phyloP scores from a whole-genome alignment of 2,329 filamentous ascomycete genomes.

The Ceratocystis huliohia region DNA sequence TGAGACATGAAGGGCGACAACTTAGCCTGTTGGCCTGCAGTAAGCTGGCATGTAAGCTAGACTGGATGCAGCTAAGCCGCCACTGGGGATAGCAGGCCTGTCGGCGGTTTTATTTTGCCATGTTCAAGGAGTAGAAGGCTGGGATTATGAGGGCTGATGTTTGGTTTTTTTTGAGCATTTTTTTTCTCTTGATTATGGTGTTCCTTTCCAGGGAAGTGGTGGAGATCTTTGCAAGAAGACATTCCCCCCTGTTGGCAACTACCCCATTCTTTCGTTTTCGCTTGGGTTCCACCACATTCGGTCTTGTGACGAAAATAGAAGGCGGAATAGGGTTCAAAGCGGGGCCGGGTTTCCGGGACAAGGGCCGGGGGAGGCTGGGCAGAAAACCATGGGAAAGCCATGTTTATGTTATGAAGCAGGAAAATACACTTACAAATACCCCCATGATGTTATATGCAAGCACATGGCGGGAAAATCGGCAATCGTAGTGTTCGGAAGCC shows the following conservation, averaged over 20 bases:
- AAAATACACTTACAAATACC: not conserved
- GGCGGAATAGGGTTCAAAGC: not conserved
- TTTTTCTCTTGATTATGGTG: not conserved
- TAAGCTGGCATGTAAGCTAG: conserved; percentile 1
- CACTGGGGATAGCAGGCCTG: not conserved
- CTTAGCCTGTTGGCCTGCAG: not conserved
- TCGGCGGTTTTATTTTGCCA: not conserved
- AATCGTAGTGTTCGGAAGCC: not conserved
- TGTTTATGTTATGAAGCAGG: not conserved
- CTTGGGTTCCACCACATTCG: not conserved
- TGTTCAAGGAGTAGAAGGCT: not conserved
- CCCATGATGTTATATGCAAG: not conserved
- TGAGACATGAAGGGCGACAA: not conserved
- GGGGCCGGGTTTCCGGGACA: not conserved
- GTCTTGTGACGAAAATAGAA: conserved; percentile 1
- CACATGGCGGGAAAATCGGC: not conserved
- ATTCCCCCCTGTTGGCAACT: not conserved
- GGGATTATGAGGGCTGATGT: not conserved
- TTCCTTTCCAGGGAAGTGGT: too few relatives aligned
- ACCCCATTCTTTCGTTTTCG: conserved; percentile 5
- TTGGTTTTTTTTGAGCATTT: not conserved
- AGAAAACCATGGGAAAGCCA: not conserved
- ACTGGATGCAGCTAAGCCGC: not conserved
- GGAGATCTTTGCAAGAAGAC: too few relatives aligned
- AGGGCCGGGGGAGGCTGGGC: not conserved